phyloP scores from a whole-genome alignment of 148 eudicot genomes.

The Rhododendron mucronatum region DNA sequence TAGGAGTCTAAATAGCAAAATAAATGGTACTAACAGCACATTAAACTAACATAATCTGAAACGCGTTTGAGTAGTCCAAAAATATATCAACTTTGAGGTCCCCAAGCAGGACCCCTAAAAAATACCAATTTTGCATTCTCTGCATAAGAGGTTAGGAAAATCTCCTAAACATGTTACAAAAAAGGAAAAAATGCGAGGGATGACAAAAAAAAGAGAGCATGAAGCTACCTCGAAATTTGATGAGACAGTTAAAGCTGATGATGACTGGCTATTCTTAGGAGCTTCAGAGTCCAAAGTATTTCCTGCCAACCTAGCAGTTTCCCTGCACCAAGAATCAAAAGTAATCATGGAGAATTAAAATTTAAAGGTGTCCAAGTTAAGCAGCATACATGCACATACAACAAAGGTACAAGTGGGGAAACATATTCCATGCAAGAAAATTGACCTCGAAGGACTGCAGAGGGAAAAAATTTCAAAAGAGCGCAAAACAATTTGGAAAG shows the following conservation, averaged over 20 bases:
- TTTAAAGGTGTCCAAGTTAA: not conserved
- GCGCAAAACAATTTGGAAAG: not conserved
- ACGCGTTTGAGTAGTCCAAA: not conserved
- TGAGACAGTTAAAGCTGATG: conserved; percentile 58
- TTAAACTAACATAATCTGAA: not conserved
- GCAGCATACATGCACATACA: not conserved
- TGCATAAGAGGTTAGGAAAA: not conserved
- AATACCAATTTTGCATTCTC: not conserved
- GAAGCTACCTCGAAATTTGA: conserved; percentile 73
- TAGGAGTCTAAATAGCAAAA: not conserved
- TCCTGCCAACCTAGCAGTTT: conserved; percentile 41
- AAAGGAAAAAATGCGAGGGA: not conserved
- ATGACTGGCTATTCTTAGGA: conserved; percentile 37
- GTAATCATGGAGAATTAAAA: not conserved
- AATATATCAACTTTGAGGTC: not conserved
- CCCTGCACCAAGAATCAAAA: conserved; percentile 30
- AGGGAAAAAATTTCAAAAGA: not conserved
- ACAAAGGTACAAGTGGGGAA: not conserved
- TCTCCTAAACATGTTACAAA: not conserved
- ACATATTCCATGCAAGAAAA: not conserved
- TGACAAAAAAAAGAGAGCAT: not conserved
- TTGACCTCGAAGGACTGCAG: not conserved
- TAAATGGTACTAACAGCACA: not conserved
- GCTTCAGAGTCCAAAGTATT: conserved; percentile 45
- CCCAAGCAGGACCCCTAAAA: not conserved